Evolutionary conservation across 257 asterid genomes (phyloP).

Genomic region (Scutellaria minor): DNA sequence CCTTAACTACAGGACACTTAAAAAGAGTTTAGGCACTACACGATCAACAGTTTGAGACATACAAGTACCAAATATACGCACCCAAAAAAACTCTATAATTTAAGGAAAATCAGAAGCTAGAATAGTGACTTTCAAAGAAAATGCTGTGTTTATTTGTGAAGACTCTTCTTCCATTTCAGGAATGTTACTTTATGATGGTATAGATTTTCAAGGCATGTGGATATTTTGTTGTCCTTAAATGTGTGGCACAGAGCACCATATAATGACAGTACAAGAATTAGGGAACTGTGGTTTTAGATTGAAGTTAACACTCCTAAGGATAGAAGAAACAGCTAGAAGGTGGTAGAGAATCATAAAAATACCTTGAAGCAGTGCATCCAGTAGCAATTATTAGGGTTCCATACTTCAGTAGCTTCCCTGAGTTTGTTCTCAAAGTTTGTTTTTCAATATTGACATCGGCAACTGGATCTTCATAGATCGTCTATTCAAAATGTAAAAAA

Average conservation of each 20-base stretch:
- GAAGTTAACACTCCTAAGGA: constrained; percentile 5
- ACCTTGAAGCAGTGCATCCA: constrained; percentile 63
- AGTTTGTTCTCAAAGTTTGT: constrained; percentile 51
- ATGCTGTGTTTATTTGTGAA: neutral
- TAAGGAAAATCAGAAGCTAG: neutral
- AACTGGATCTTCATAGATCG: constrained; percentile 57
- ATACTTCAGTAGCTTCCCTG: constrained; percentile 56
- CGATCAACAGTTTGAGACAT: constrained; percentile 14
- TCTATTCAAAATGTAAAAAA: constrained; percentile 30
- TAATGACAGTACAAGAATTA: too few relatives aligned
- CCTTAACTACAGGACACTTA: neutral
- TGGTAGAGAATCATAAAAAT: constrained; percentile 25
- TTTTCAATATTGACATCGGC: constrained; percentile 46
- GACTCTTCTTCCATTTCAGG: neutral
- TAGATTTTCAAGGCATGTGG: constrained; percentile 11
- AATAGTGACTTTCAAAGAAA: neutral
- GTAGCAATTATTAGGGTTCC: constrained; percentile 58
- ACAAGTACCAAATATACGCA: neutral
- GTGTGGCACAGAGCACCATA: constrained; percentile 3
- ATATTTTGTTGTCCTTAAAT: neutral
- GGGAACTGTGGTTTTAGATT: neutral
- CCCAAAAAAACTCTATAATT: neutral
- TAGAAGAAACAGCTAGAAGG: neutral
- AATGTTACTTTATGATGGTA: constrained; percentile 12
- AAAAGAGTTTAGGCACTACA: neutral